Percentiles rank a stretch among this genome's conserved stretches.
Evolutionary conservation across 345 rosid genomes (phyloP).

Genomic region (Dimocarpus longan): DNA sequence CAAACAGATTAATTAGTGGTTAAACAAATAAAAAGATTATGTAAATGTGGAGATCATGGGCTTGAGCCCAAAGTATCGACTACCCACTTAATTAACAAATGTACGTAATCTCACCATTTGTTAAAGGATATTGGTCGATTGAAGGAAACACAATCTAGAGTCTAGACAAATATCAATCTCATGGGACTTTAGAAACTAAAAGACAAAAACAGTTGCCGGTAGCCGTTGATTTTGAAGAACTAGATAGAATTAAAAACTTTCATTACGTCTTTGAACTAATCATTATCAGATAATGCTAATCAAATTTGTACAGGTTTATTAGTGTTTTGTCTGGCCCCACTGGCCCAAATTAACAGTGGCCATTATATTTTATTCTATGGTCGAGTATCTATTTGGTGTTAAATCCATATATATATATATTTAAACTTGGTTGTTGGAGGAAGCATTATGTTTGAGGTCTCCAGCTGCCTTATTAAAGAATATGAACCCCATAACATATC

Average conservation of each 20-base stretch:
- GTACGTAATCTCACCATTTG: background rate
- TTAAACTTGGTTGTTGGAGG: background rate
- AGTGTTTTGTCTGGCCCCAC: background rate
- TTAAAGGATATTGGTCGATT: background rate
- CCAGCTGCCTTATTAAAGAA: conserved; percentile 1
- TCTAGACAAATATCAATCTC: background rate
- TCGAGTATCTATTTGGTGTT: background rate
- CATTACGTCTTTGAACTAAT: background rate
- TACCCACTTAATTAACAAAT: conserved; percentile 5
- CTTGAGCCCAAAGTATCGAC: background rate
- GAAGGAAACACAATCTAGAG: background rate
- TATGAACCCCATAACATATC: background rate
- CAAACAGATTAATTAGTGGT: background rate
- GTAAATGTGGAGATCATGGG: background rate
- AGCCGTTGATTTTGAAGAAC: background rate
- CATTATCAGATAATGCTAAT: background rate
- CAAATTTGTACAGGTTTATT: background rate
- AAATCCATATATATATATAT: background rate
- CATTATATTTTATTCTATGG: background rate
- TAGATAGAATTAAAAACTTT: background rate
- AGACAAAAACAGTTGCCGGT: background rate
- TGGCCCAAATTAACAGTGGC: background rate
- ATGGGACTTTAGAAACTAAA: background rate
- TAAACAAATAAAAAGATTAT: background rate
- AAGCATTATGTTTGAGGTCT: background rate